Base-by-base conservation (phyloP, 805 yeast species). In the Pichia phayaonensis region DNA sequence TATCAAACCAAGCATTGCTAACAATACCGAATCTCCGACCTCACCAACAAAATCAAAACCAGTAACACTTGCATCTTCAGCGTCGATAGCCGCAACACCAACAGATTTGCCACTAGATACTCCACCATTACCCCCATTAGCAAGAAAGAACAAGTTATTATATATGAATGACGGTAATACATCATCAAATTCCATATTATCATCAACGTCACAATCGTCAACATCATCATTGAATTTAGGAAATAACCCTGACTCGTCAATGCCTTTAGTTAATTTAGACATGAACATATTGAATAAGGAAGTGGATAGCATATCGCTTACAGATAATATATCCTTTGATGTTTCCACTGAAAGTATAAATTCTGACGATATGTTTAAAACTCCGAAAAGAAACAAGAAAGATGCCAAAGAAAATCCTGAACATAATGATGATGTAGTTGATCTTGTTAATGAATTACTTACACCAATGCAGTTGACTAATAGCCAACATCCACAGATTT, bases 81-180 rank as follows among this genome's bases (percentile, higher is more conserved):
- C 42, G n/a, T 4, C 20, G 10, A 12, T 50, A 23, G 63, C 64
- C 5, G 43, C 52, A 41, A 45, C 51, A 10, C 46, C 54, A 18
- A 12, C 45, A 29, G 8, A 4, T 13, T 18, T 6, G 8, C 16
- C 16, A 15, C 7, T 11, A 4, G 38, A 34, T 10, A 16, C 34
- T 16, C 24, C 44, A 41, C 62, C 63, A n/a, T 56, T 57, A 11
- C 64, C 64, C 1, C 66, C 65, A 15, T 29, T 56, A 11, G 53
- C 61, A 40, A 48, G 60, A 51, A 56, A 49, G 36, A 46, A 46
- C 6, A 44, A 50, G 3, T 20, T 50, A 12, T 48, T 53, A 42
- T 27, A 49, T 20, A 26, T 44, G n/a, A 44, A 46, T 13, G 42
- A 34, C 15, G 26, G 42, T 5, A n/a, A 24, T 16, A 26, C 12